Conservation (phyloP, 345 rosid genomes). For the Fremontodendron californicum region DNA sequence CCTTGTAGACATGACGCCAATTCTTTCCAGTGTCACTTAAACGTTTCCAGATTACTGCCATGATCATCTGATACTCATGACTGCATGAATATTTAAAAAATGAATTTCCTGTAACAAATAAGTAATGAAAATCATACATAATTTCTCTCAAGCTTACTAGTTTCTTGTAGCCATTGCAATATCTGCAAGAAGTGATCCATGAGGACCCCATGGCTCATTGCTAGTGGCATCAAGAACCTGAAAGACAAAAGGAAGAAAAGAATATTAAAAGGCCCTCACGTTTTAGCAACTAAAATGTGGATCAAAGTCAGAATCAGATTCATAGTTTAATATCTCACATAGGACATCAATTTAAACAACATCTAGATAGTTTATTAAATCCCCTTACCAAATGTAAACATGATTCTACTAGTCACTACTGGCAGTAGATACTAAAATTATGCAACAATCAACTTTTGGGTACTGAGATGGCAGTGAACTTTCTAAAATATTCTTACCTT, state of each 20-base stretch:
- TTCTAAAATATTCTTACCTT: conserved; percentile 49
- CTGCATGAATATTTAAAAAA: conserved; percentile 40
- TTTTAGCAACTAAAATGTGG: not conserved
- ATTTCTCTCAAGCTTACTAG: conserved; percentile 51
- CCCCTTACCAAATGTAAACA: not conserved
- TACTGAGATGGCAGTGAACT: not conserved
- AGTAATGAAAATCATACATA: conserved; percentile 13
- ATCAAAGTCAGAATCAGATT: not conserved
- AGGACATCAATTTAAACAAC: not conserved
- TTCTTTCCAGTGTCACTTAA: conserved; percentile 88
- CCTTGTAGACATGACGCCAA: conserved; percentile 98
- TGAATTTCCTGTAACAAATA: conserved; percentile 13
- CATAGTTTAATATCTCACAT: not conserved
- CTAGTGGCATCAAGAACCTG: conserved; percentile 97
- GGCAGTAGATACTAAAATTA: not conserved
- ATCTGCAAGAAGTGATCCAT: conserved; percentile 84
- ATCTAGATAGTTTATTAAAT: not conserved
- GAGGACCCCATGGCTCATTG: conserved; percentile 99
- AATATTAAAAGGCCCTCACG: not conserved
- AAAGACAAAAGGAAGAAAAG: conserved; percentile 8
- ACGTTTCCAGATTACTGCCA: conserved; percentile 88
- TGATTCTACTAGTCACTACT: too few relatives aligned
- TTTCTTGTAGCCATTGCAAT: conserved; percentile 82
- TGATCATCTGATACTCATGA: conserved; percentile 87
- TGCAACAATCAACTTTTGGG: not conserved